Evolutionary conservation across 1,284 basidiomycete genomes (phyloP), one percentile per base, ranked within the genome.

Genomic region (Pyrrhoderma lamaoense): DNA sequence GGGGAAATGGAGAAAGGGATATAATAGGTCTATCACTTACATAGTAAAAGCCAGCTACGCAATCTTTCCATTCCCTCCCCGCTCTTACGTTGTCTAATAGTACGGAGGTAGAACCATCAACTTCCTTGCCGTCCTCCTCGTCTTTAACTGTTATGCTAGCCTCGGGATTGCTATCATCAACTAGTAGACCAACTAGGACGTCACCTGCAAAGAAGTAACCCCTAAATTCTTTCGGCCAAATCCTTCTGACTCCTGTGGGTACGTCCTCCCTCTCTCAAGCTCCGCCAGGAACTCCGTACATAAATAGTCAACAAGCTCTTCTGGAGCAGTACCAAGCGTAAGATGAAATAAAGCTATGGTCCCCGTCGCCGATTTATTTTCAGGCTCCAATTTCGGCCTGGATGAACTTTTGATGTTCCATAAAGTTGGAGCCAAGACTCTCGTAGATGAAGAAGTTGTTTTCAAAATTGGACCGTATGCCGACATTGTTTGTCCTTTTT

Each of bases 1-100:
- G 47, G 45, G 42, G 27, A 42, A 37, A 36, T 42, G 39, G 37
- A 34, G 21, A 19, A 31, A 35, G 42, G 35, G 25, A 34, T 5
- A 31, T 5, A 31, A 31, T 5, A 11, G 11, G 11, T 5, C 27
- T 31, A 5, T 43, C 59, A 71, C 74, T 64, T 70, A 89, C 86
- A 65, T 92, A 89, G 71, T 92, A 93, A 63, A 77, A 88, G 0
- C 92, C 91, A 27, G 81, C 83, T 2, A 94, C 65, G 59, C 75
- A 79, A 14, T 82, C 77, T 57, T 80, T 73, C 85, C 87, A 89
- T 14, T 65, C 57, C 58, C 83, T 69, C 14, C 71, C 75, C 11
- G 61, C 68, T 27, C 71, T 66, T 9, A 73, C 75, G 8, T 64
- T 64, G 42, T 76, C 73, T 13, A 85, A 63, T 8, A 14, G 23